These are phyloP conservation scores for Lachancea mirantina DNA, from an alignment of 805 yeast genomes.

Conservation along the genomic window DNA sequence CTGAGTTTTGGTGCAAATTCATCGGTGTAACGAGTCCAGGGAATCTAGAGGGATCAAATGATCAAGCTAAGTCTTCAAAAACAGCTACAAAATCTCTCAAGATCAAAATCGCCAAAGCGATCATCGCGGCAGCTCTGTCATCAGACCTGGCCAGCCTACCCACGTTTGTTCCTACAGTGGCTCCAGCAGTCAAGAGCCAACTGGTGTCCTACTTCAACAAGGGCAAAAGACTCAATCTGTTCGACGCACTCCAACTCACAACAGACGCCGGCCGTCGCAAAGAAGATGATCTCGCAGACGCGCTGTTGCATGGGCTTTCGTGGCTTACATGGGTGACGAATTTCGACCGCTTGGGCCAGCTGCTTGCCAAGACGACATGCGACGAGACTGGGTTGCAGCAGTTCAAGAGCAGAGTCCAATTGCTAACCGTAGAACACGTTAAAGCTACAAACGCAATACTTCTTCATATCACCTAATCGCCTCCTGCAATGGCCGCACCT, in stretches of 20 bases:
- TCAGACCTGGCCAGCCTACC: too few species aligned
- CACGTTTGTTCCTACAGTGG: too few species aligned
- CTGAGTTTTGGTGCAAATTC: conserved; percentile 20
- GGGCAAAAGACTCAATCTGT: conserved; percentile 22
- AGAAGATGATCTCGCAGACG: conserved; percentile 61
- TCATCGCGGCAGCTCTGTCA: too few species aligned
- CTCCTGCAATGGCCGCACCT: not conserved
- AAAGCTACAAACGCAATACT: too few species aligned
- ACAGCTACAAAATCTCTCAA: too few species aligned
- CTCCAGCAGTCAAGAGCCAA: not conserved
- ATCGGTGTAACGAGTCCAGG: conserved; percentile 2
- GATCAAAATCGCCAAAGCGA: too few species aligned
- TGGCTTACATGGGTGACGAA: conserved; percentile 37
- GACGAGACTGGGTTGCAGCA: not conserved
- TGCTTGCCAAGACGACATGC: conserved; percentile 5
- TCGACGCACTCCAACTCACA: conserved; percentile 70
- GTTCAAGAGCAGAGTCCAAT: too few species aligned
- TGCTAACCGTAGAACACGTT: too few species aligned
- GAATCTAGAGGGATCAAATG: not conserved
- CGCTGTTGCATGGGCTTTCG: conserved; percentile 53
- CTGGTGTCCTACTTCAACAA: not conserved
- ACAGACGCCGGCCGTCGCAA: conserved; percentile 44
- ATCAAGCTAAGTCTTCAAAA: too few species aligned
- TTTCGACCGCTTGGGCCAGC: too few species aligned
- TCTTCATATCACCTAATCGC: too few species aligned